These are phyloP conservation scores for Daldinia concentrica DNA, from an alignment of 495 filamentous ascomycete species.

Conservation along the genomic window DNA sequence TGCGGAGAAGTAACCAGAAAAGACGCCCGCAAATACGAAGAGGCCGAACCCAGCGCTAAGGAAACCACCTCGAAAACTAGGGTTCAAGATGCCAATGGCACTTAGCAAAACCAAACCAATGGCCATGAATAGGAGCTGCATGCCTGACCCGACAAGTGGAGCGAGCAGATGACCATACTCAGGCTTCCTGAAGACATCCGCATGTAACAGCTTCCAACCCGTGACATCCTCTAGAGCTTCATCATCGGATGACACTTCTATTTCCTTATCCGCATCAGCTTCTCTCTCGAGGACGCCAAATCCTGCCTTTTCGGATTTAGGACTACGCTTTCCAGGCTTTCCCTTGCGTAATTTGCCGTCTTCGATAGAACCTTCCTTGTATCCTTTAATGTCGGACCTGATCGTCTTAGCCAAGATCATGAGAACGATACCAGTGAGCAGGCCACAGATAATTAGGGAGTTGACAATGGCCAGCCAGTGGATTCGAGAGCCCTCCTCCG, in stretches of 20 bases:
- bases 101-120: slow-evolving; percentile 80
- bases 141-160: slow-evolving; percentile 86
- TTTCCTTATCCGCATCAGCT: slow-evolving; percentile 61
- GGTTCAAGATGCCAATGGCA: slow-evolving; percentile 85
- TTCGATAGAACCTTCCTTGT: slow-evolving; percentile 70
- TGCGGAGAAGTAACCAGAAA: slow-evolving; percentile 93
- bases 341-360: slow-evolving; percentile 67
- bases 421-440: slow-evolving; percentile 83
- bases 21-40: slow-evolving; percentile 87
- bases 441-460: slow-evolving; percentile 84
- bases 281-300: slow-evolving; percentile 73
- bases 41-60: slow-evolving; percentile 87
- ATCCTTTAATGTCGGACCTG: slow-evolving; percentile 79
- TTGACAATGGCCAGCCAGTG: slow-evolving; percentile 96
- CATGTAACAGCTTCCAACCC: slow-evolving; percentile 95
- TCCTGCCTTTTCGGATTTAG: slow-evolving; percentile 62
- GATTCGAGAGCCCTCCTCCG: slow-evolving; percentile 83
- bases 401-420: slow-evolving; percentile 88
- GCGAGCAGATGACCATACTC: slow-evolving; percentile 79
- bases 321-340: slow-evolving; percentile 47
- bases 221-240: slow-evolving; percentile 84
- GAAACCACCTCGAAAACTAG: slow-evolving; percentile 91
- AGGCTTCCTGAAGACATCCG: slow-evolving; percentile 89
- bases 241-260: slow-evolving; percentile 74
- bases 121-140: slow-evolving; percentile 89